Base-by-base conservation (phyloP, 148 eudicot species). In the Gaultheria prostrata region DNA sequence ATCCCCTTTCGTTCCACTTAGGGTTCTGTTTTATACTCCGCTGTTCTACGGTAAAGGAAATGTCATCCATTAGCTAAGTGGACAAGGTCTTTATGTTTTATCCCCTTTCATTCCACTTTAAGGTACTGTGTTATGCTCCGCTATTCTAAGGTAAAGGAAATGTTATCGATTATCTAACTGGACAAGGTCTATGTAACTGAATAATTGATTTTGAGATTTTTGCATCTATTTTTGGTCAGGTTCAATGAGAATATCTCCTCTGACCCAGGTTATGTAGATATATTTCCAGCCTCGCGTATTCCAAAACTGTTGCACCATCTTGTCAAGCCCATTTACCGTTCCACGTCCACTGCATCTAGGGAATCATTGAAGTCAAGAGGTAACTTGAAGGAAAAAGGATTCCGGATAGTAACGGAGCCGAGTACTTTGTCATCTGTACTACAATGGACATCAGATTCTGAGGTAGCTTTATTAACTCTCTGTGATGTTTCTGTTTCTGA, bases 251-350 rank as follows among this genome's bases (percentile, higher is more conserved):
- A 97, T 85, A 93, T 97, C 82, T 85, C 82, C 80, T 88, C 85
- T 65, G 95, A 92, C 83, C 99, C 99, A 86, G 99, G 99, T 77
- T 89, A 87, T 89, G 97, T 97, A 85, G 99, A 97, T 84, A 89
- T 97, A 87, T 95, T 90, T 88, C 98, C 98, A 77, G 90, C 94
- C 33, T 93, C 90, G 59, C 92, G 89, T 73, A 91, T 94, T 51
- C 94, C 98, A 46, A 93, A 92, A 84, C 87, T 85, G 35, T 77
- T 97, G 89, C 95, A 88, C 74, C 97, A 93, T 91, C 92, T 97
- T 65, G 92, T 76, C 48, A 88, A 78, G 84, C 95, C 99, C 77
- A 85, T 97, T 32, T 88, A 88, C 83, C 91, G 91, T 74, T 83
- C 89, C 56, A 84, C 86, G 45, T 59, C 89, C 50, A 86, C 81